Base-by-base conservation (phyloP, 1,284 basidiomycete genomes). In the Apiotrichum brassicae region DNA sequence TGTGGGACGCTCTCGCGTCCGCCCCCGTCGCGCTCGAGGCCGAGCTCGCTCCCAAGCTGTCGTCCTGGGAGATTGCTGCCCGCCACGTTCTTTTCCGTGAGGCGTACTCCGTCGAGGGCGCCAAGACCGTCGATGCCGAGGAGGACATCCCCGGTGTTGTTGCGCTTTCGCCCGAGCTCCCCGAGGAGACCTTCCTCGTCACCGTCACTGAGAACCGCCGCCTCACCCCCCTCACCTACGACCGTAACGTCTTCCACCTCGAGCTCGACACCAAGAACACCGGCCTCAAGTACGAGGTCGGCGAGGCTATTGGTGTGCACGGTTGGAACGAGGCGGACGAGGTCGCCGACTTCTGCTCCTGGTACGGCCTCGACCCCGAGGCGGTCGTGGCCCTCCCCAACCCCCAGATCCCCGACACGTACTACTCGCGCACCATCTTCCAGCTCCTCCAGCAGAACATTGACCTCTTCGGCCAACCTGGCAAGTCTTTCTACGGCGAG, bases 231-330 rank as follows among this genome's bases (percentile, higher is more conserved):
- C 73, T 81, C 60, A 89, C 94, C 59, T 98, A 98, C 75, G 89
- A 97, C 75, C 87, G 95, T 59, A 97, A 98, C 73, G 91, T 98
- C 51, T 98, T 98, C 81, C 94, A 98, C 76, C 82, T 98, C 69
- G 94, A 97, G 77, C 91, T 98, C 70, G 84, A 92, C 72, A 92
- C 90, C 11, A 76, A 81, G 43, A 88, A 89, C 37, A 98, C 95
- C 16, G 92, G 90, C 9, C 81, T 98, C 60, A 91, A 86, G 75
- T 98, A 98, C 75, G 85, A 82, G 40, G 90, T 98, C 51, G 94
- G 94, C 53, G 94, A 98, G 76, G 95, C 95, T 18, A 82, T 98
- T 36, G 94, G 94, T 48, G 80, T 98, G 41, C 91, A 98, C 71
- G 95, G 95, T 33, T 97, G 92, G 92, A 98, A 98, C 74, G 92